Evolutionary conservation across 2,329 filamentous ascomycete species (phyloP), one percentile per base, ranked within the genome.

Genomic region (Immersiporthe knoxdaviesiana): DNA sequence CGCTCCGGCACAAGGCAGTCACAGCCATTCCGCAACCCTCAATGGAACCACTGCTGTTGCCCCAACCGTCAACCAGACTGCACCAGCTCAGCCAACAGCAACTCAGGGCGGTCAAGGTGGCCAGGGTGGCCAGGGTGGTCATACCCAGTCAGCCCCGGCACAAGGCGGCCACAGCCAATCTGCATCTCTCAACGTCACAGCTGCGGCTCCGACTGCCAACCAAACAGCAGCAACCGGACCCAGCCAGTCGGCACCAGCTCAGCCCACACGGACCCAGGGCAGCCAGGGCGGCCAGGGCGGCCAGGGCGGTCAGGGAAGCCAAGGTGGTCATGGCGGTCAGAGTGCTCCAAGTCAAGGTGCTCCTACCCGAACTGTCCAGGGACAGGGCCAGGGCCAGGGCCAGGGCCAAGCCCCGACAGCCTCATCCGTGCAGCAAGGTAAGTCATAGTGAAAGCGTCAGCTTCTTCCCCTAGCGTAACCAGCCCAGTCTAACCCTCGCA

Each of bases 251-350:
- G 56, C 56, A 21, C 56, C 56, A 27, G 21, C 27, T 59, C 27
- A 35, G 21, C 16, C 56, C 1, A 32, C 56, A n/a, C n/a, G n/a
- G n/a, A n/a, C n/a, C n/a, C n/a, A 24, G 10, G n/a, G 8, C 24
- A 18, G 41, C 16, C 41, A 35, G 35, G 37, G 37, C 12, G 37
- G 56, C 12, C 56, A 65, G 32, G 66, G 65, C 27, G 59, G 62
- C 14, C 66, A 54, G 18, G 6, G 21, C 16, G 50, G 6, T 12
- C 39, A 5, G 14, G n/a, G n/a, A n/a, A 41, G 41, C 16, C 66
- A 66, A 54, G 47, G 52, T 37, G 64, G 69, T 4, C 68, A 66
- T 21, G 68, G 63, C 14, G 64, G 65, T 24, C 62, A 70, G 37
- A 52, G 65, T 18, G 41, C 58, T 37, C 44, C 37, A 39, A 52